Evolutionary conservation across 148 eudicot genomes (phyloP), one percentile per base, ranked within the genome.

Genomic region (Cornus florida): DNA sequence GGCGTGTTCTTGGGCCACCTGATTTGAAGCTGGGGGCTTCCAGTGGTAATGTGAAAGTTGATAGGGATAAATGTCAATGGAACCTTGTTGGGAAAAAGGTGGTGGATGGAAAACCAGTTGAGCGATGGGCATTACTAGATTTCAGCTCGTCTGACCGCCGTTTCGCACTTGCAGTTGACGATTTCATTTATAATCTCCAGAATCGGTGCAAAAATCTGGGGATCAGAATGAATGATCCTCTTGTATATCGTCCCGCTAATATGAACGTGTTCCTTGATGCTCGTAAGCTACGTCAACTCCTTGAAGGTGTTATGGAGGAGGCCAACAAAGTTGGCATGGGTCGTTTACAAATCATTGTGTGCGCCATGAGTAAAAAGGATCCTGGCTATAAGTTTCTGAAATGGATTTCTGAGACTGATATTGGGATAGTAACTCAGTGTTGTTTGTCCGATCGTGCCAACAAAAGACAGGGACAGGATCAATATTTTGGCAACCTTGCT

Each of bases 351-450:
- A 80, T 93, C 69, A 77, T 93, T 67, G 81, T 93, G 14, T 93
- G 93, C 69, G 92, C 84, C 68, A 93, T 93, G 93, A 31, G 80
- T 20, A 19, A 38, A 7, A 81, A 57, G 70, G 82, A 90, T 74
- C 67, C 75, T 35, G 95, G 92, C 43, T 91, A 91, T 81, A 90
- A 84, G 80, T 76, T 60, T 60, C 87, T 93, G 14, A 93, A 93
- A 78, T 91, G 87, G 90, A 69, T 93, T 19, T 84, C 91, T 7
- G 99, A 95, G 87, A 91, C 92, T 2, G 70, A 84, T 74, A 70
- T 93, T 43, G 99, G 99, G 31, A 62, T 95, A 35, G 68, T 93
- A 33, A 89, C 98, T 39, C 98, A 93, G 23, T 91, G 94, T 66
- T 93, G 96, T 70, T 82, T 95, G 81, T 84, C 88, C 2, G 28